A percentile compares a stretch with the other conserved stretches of the same genome.
These are phyloP conservation scores for Scleroderma bovista DNA, from an alignment of 768 basidiomycete genomes.

Conservation along the genomic window DNA sequence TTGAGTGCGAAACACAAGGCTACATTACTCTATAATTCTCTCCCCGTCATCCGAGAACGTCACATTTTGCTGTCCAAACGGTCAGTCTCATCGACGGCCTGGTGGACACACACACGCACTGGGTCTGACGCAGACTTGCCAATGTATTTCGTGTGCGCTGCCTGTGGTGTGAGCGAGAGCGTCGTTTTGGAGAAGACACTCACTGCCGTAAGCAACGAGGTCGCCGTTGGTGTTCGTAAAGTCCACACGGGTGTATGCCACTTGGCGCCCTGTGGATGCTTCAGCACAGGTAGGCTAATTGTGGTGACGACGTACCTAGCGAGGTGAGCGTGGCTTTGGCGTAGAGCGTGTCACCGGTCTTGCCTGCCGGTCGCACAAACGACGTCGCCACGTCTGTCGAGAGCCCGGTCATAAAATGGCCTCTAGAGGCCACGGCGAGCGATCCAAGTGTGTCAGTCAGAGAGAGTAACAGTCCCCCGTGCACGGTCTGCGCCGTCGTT, in stretches of 20 bases:
- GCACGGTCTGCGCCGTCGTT: constrained; percentile 41
- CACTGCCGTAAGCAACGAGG: constrained; percentile 78
- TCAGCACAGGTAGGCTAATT: neutral
- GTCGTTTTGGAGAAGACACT: too few species aligned
- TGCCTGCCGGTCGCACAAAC: constrained; percentile 75
- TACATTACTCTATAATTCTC: constrained; percentile 51
- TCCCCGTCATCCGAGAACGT: constrained; percentile 79
- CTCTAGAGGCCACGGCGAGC: constrained; percentile 74
- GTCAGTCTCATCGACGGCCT: neutral
- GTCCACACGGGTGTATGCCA: constrained; percentile 79
- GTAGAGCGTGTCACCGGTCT: constrained; percentile 57
- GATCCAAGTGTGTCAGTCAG: constrained; percentile 83
- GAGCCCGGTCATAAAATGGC: constrained; percentile 84
- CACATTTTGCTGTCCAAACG: constrained; percentile 54
- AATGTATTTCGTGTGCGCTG: constrained; percentile 84
- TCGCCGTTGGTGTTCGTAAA: constrained; percentile 61
- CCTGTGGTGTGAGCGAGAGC: too few species aligned
- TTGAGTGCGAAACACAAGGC: too few species aligned
- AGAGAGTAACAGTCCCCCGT: constrained; percentile 78
- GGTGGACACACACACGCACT: constrained; percentile 30
- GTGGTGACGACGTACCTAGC: constrained; percentile 44
- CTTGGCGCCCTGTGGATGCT: constrained; percentile 52
- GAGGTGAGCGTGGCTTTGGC: constrained; percentile 61
- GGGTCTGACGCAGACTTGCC: constrained; percentile 54
- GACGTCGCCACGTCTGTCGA: constrained; percentile 78